Evolutionary conservation across 345 rosid species (phyloP), one percentile per base, ranked within the genome.

Genomic region (Lumnitzera racemosa): DNA sequence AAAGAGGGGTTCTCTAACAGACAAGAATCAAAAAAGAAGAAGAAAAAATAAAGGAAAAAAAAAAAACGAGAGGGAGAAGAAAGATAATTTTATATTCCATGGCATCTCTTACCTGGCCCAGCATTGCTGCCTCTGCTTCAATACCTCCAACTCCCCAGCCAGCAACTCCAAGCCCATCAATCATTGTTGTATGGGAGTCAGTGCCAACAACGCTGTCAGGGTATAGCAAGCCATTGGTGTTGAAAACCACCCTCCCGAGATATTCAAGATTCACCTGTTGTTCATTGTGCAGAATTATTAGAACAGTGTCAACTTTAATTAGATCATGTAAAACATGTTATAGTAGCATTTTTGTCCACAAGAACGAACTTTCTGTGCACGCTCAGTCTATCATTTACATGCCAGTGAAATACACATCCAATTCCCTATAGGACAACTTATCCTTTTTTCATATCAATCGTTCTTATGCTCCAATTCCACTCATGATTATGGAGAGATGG

Each of bases 121-220:
- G 88, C 95, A 88, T 91, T 56, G 88, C 70, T 15, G 98, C 96
- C 70, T 86, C 95, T 56, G 91, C 91, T 75, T 88, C 96, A 65
- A 91, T 88, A 61, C 95, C 98, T 63, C 96, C 98, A 72, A 81
- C 96, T 66, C 91, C 98, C 98, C 96, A 90, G 49, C 96, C 94
- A 68, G 94, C 88, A 66, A 90, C 89, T 64, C 97, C 97, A 68
- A 88, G 31, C 23, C 94, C 98, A 76, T 88, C 91, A 70, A 88
- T 86, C 98, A 91, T 91, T 17, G 98, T 88, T 27, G 96, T 88
- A 70, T 86, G 98, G 55, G 96, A 88, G 66, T 88, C 96, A 8
- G 96, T 91, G 4, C 91, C 96, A 55, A 91, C 96, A 62, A 88
- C 91, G 13, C 94, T 88, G 76, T 91, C 95, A 60, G 91, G 98